Evolutionary conservation across 257 asterid species (phyloP), one percentile per base, ranked within the genome.

Genomic region (Fraxinus cuspidata): DNA sequence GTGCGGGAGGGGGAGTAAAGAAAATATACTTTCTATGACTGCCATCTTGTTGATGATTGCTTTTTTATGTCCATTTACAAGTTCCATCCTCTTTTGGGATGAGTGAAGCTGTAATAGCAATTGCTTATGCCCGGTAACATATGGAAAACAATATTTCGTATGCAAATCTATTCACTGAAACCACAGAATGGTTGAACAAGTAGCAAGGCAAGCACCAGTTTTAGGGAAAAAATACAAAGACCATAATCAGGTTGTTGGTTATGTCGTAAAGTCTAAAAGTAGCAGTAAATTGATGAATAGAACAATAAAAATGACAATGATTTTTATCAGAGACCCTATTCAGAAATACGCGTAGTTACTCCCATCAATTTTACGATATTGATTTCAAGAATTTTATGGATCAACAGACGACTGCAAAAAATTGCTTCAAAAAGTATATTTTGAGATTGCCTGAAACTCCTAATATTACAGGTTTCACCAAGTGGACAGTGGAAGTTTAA

Each of bases 401-500:
- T 73, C 40, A 23, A 32, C 32, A 64, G 42, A 73, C 78, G 37
- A 15, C 72, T 74, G 72, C 25, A n/a, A 2, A 70, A 25, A 58
- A 67, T 51, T 82, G 35, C 70, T 68, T 47, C 77, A 42, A 58
- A 71, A 2, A 71, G 0, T 51, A 38, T 71, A 72, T 40, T 72
- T 66, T 77, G 34, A 47, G 40, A 29, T 77, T 49, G 35, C 64
- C 71, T 63, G 10, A 82, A 67, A 79, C 40, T 86, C 74, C 79
- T 82, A 74, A 32, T 77, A 34, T 74, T 71, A 77, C 78, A 96
- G 99, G 98, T 96, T 87, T 84, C 99, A 93, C 89, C 99, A 96
- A 90, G 97, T 96, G 83, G 97, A 96, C 87, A 96, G 99, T 79
- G 97, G 78, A 73, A 80, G 80, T 85, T 78, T 96, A 81, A 93